Evolutionary conservation across 208 protist species (phyloP).

Genomic region (Trypanosomatidae sp.): DNA sequence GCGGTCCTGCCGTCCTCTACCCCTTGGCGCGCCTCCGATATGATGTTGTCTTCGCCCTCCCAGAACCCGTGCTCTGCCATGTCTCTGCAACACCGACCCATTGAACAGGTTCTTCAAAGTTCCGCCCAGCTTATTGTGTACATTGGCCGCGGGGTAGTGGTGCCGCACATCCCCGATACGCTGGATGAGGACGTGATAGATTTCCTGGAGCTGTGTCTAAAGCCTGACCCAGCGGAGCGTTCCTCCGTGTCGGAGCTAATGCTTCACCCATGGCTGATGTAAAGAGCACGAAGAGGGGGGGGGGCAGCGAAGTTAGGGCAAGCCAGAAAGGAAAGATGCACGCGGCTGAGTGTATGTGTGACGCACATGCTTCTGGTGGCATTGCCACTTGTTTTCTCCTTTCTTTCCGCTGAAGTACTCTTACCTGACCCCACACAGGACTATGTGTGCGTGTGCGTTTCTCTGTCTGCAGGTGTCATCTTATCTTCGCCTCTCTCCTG

Average conservation of each 20-base stretch:
- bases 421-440: background rate
- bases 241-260: constrained; percentile 42
- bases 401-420: constrained; percentile 3
- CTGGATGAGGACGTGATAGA: constrained; percentile 44
- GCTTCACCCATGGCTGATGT: constrained; percentile 53
- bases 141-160: constrained; percentile 37
- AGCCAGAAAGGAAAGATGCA: background rate
- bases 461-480: background rate
- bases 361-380: background rate
- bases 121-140: constrained; percentile 31
- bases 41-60: background rate
- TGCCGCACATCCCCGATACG: constrained; percentile 38
- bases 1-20: background rate
- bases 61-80: background rate
- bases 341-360: background rate
- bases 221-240: constrained; percentile 37
- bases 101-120: constrained; percentile 33
- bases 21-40: background rate
- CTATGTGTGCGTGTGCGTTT: background rate
- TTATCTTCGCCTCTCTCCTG: background rate
- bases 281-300: background rate
- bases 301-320: background rate
- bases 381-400: constrained; percentile 2
- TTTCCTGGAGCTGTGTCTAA: constrained; percentile 44
- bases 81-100: constrained; percentile 3